Evolutionary conservation across 2,329 filamentous ascomycete species (phyloP), one percentile per base, ranked within the genome.

Genomic region (Karstenula rhodostoma): DNA sequence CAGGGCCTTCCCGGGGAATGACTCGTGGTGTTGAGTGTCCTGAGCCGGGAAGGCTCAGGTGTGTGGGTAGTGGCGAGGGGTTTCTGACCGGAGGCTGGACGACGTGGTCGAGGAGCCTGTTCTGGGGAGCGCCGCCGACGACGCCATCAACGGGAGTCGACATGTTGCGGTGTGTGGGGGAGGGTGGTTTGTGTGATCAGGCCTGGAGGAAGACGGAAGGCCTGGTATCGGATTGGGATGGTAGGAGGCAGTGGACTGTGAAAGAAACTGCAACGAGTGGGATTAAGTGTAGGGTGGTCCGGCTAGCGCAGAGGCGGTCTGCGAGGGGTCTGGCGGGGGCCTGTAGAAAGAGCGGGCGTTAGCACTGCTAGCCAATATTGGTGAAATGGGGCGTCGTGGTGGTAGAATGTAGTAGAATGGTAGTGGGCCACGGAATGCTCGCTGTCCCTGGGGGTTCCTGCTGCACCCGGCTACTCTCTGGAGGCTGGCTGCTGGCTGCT

Each of bases 61-160:
- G 92, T 59, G 92, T 94, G 27, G 94, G 93, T 76, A 96, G 92
- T 25, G 93, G 93, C 57, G 94, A 97, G 25, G 94, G 92, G 64
- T 90, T 86, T 58, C 92, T 88, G 72, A 81, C 79, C 37, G 83
- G 83, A 9, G 82, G 80, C 42, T 83, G 78, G 55, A 83, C 78
- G 59, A 84, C 82, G 67, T 82, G 80, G 56, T 88, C 84, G 51
- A 89, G 80, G 63, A 86, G 80, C 77, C 87, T 88, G 77, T 88
- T 86, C 66, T 82, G 79, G 22, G 43, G 43, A 42, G 63, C 58
- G 32, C 58, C 49, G 43, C 59, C 49, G 43, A 58, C 49, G 50
- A 55, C 63, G 47, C 72, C 74, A 60, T 75, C 72, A 52, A 69
- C 62, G 50, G 75, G 73, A 67, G 73, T 73, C 19, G 73, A 66